Conservation (phyloP, 2,329 filamentous ascomycete species). For the Pseudogymnoascus sp. region DNA sequence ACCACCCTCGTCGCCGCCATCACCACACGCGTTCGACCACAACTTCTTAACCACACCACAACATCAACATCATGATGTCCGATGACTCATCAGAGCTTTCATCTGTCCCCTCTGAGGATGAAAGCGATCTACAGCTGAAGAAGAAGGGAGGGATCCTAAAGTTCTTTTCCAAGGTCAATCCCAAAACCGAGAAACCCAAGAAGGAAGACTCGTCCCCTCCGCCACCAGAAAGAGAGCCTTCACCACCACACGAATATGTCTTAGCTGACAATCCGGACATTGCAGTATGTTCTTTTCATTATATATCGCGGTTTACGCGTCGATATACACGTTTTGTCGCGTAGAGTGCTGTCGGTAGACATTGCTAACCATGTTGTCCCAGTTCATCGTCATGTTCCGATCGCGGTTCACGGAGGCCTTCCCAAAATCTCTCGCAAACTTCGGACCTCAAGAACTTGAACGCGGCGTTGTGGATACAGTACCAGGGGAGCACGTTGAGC, state of each 20-base stretch:
- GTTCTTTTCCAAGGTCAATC: slow-evolving; percentile 50
- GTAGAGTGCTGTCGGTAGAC: slow-evolving; percentile 28
- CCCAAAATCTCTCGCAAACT: slow-evolving; percentile 76
- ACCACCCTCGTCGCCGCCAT: neutral
- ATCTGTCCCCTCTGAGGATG: slow-evolving; percentile 46
- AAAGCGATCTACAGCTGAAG: slow-evolving; percentile 42
- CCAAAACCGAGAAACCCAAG: slow-evolving; percentile 37
- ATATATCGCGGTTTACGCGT: slow-evolving; percentile 31
- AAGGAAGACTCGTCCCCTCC: slow-evolving; percentile 49
- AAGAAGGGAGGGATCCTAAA: slow-evolving; percentile 54
- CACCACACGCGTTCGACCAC: neutral
- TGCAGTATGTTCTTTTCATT: slow-evolving; percentile 58
- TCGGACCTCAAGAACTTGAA: slow-evolving; percentile 93
- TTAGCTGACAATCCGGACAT: slow-evolving; percentile 87
- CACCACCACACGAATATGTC: slow-evolving; percentile 82
- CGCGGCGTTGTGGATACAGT: slow-evolving; percentile 67
- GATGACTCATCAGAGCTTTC: slow-evolving; percentile 58
- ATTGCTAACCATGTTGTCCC: slow-evolving; percentile 29
- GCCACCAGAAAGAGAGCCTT: slow-evolving; percentile 71
- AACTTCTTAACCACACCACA: slow-evolving; percentile 11
- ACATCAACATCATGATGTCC: slow-evolving; percentile 33
- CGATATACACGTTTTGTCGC: slow-evolving; percentile 46
- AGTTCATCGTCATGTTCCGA: slow-evolving; percentile 99
- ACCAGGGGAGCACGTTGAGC: slow-evolving; percentile 78
- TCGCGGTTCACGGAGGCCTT: slow-evolving; percentile 87